These are phyloP conservation scores for Kodamaea arcana DNA, from an alignment of 1,139 yeast genomes.

Conservation along the genomic window DNA sequence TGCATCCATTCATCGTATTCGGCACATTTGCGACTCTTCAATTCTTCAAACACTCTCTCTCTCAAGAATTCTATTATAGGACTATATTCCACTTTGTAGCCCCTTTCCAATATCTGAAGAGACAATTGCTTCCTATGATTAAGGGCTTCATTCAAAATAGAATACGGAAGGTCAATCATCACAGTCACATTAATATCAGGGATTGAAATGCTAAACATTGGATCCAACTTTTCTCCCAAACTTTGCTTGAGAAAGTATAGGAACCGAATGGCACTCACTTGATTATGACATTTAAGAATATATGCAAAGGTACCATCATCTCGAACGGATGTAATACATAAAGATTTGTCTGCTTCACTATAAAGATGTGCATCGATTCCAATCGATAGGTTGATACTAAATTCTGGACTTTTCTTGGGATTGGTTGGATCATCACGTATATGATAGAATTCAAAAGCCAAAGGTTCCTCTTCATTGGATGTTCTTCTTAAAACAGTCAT, in stretches of 20 bases:
- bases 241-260: constrained; percentile 50
- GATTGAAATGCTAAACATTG: constrained; percentile 35
- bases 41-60: constrained; percentile 17
- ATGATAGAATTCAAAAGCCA: constrained; percentile 60
- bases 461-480: constrained; percentile 43
- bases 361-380: constrained; percentile 47
- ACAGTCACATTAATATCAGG: constrained; percentile 51
- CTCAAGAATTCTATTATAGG: constrained; percentile 34
- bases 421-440: constrained; percentile 32
- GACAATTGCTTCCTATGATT: constrained; percentile 6
- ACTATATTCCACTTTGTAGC: constrained; percentile 33
- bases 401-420: constrained; percentile 21
- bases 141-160: constrained; percentile 17
- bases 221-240: constrained; percentile 25
- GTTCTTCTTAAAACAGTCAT: constrained; percentile 62
- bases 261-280: constrained; percentile 57
- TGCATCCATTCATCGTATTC: constrained; percentile 17
- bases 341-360: constrained; percentile 65
- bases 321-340: constrained; percentile 45
- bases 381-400: constrained; percentile 18
- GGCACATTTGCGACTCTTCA: constrained; percentile 6
- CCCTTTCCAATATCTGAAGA: constrained; percentile 18
- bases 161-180: constrained; percentile 37
- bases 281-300: constrained; percentile 53
- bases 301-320: constrained; percentile 33